Percentiles rank a stretch among this genome's conserved stretches.
Conservation (phyloP, 2,329 filamentous ascomycete species). For the Xylaria sp. region DNA sequence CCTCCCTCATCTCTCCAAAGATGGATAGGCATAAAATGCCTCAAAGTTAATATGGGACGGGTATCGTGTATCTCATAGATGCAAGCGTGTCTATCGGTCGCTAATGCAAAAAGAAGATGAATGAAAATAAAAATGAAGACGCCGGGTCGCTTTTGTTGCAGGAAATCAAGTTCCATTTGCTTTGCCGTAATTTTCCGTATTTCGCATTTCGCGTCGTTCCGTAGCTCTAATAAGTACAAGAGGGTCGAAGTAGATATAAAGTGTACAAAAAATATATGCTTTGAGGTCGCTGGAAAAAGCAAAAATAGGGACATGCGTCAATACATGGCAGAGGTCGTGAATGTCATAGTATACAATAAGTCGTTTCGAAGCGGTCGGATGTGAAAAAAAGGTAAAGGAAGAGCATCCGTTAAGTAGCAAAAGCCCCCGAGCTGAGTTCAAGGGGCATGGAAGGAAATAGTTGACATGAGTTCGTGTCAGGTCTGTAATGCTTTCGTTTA, state of each 20-base stretch:
- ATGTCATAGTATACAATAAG: constrained; percentile 30
- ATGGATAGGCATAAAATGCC: constrained; percentile 19
- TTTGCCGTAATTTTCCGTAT: constrained; percentile 3
- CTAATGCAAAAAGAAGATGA: constrained; percentile 28
- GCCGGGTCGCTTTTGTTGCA: constrained; percentile 20
- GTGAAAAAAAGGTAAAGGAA: constrained; percentile 6
- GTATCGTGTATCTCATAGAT: constrained; percentile 34
- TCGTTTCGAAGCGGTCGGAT: constrained; percentile 11
- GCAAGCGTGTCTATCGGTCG: constrained; percentile 34
- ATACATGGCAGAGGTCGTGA: constrained; percentile 15
- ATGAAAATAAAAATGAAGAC: constrained; percentile 22
- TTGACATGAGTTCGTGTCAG: constrained; percentile 1
- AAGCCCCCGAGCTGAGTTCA: constrained; percentile 2
- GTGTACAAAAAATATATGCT: constrained; percentile 17
- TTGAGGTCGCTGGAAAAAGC: background rate
- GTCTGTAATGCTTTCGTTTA: constrained; percentile 13
- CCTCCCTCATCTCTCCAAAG: constrained; percentile 14
- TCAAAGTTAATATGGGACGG: constrained; percentile 20
- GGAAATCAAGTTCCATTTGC: background rate
- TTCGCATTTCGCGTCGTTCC: constrained; percentile 19
- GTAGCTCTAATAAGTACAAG: constrained; percentile 28
- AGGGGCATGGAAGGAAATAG: constrained; percentile 4
- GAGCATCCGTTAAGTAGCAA: background rate
- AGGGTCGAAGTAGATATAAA: background rate
- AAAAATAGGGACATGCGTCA: constrained; percentile 16